Evolutionary conservation across 768 basidiomycete genomes (phyloP).

Genomic region (Tulasnella sp.): DNA sequence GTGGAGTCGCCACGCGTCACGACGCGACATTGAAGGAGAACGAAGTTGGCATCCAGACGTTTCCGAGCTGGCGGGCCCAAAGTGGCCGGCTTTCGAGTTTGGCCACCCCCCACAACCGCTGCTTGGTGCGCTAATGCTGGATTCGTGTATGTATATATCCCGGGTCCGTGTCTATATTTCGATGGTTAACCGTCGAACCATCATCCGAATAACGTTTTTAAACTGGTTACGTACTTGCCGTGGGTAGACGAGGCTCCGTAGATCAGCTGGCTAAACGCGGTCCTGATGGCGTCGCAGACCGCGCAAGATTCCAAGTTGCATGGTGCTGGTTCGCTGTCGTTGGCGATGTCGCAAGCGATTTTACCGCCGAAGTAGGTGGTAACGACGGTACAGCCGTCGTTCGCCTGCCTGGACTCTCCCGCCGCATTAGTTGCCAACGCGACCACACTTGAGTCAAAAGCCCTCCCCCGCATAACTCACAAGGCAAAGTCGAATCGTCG

Average conservation of each 20-base stretch:
- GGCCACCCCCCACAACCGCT: no score
- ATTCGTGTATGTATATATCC: background rate
- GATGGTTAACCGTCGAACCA: background rate
- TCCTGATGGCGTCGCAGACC: background rate
- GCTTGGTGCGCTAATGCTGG: background rate
- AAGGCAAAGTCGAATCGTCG: background rate
- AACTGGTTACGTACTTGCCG: background rate
- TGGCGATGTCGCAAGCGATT: background rate
- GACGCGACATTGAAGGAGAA: background rate
- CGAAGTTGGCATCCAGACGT: background rate
- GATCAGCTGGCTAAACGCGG: background rate
- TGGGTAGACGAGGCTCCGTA: background rate
- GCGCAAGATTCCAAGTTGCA: background rate
- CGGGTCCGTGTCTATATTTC: background rate
- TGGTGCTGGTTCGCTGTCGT: background rate
- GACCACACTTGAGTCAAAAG: no score
- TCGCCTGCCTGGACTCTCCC: background rate
- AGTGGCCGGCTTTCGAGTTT: no score
- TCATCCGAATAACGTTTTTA: no score
- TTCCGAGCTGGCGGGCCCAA: no score
- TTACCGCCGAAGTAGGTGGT: background rate
- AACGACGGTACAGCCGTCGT: background rate
- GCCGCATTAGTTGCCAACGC: no score
- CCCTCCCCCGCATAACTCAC: no score
- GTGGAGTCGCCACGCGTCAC: background rate